phyloP scores from a whole-genome alignment of 2,329 filamentous ascomycete species.

The Gyromitra esculenta region DNA sequence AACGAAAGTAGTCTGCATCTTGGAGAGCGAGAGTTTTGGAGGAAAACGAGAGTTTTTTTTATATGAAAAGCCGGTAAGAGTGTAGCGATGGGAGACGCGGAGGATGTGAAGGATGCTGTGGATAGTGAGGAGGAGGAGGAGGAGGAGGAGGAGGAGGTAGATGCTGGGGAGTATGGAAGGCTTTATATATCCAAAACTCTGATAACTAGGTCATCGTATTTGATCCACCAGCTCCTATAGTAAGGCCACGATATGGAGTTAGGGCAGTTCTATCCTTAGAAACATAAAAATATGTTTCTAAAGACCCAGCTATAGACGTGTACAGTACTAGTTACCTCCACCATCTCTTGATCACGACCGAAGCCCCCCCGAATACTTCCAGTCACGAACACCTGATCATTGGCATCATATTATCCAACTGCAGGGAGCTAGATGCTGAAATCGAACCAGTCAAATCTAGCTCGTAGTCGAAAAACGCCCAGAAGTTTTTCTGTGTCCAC shows the following conservation, averaged over 20 bases:
- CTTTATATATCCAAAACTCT: conserved; percentile 20
- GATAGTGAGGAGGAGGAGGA: conserved; percentile 10
- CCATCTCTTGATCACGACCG: conserved; percentile 8
- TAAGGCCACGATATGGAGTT: not conserved
- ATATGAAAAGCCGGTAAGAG: not conserved
- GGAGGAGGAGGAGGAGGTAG: conserved; percentile 1
- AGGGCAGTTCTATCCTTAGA: conserved; percentile 26
- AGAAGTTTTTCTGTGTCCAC: too few species aligned
- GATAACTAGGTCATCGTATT: not conserved
- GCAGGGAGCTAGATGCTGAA: not conserved
- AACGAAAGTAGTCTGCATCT: conserved; percentile 25
- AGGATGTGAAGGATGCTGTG: conserved; percentile 1
- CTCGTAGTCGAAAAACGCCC: not conserved
- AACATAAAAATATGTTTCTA: not conserved
- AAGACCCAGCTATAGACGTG: not conserved
- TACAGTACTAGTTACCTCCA: not conserved
- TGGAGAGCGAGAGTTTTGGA: not conserved
- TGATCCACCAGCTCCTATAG: not conserved
- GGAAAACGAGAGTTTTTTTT: not conserved
- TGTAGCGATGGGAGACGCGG: not conserved
- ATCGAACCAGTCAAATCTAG: conserved; percentile 1
- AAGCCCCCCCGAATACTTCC: not conserved
- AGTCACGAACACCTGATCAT: conserved; percentile 23
- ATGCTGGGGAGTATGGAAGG: conserved; percentile 3
- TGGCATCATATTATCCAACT: conserved; percentile 5